phyloP scores from a whole-genome alignment of 805 yeast species.

The Barnettozyma californica region DNA sequence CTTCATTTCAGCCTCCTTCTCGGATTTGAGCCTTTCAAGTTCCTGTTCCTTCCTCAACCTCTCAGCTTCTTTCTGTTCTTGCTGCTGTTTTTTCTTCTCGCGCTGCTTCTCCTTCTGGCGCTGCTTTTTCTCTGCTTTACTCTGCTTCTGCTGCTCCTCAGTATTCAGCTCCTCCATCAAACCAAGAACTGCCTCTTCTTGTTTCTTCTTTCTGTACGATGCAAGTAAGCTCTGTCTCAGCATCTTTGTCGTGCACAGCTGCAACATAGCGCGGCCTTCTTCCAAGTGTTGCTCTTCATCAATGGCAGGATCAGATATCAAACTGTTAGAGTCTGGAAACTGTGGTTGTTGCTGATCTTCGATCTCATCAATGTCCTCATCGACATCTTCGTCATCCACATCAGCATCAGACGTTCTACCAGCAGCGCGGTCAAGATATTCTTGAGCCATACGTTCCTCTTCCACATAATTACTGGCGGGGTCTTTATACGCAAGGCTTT shows the following conservation, averaged over 20 bases:
- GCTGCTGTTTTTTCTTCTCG: slow-evolving; percentile 61
- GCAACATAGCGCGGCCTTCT: slow-evolving; percentile 77
- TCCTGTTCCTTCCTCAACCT: slow-evolving; percentile 38
- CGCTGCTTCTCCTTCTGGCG: slow-evolving; percentile 55
- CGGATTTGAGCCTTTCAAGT: slow-evolving; percentile 33
- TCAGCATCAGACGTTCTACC: slow-evolving; percentile 19
- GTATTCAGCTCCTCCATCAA: slow-evolving; percentile 66
- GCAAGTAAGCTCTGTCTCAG: slow-evolving; percentile 67
- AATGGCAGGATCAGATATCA: slow-evolving; percentile 29
- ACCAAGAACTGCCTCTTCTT: slow-evolving; percentile 63
- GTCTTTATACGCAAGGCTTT: slow-evolving; percentile 1
- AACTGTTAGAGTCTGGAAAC: slow-evolving; percentile 27
- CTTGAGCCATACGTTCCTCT: slow-evolving; percentile 17
- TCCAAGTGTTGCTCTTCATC: slow-evolving; percentile 63
- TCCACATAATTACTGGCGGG: slow-evolving; percentile 18
- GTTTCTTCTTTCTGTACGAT: slow-evolving; percentile 75
- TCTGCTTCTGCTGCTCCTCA: slow-evolving; percentile 60
- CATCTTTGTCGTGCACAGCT: slow-evolving; percentile 72
- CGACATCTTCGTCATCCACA: slow-evolving; percentile 8
- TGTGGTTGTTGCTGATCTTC: slow-evolving; percentile 17
- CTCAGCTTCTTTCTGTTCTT: slow-evolving; percentile 51
- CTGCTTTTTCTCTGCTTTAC: slow-evolving; percentile 59
- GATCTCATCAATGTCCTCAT: slow-evolving; percentile 13
- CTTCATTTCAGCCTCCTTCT: slow-evolving; percentile 32
- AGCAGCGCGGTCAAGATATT: slow-evolving; percentile 10